Evolutionary conservation across 176 grass and related monocot genomes (phyloP).

Genomic region (Poa annua): DNA sequence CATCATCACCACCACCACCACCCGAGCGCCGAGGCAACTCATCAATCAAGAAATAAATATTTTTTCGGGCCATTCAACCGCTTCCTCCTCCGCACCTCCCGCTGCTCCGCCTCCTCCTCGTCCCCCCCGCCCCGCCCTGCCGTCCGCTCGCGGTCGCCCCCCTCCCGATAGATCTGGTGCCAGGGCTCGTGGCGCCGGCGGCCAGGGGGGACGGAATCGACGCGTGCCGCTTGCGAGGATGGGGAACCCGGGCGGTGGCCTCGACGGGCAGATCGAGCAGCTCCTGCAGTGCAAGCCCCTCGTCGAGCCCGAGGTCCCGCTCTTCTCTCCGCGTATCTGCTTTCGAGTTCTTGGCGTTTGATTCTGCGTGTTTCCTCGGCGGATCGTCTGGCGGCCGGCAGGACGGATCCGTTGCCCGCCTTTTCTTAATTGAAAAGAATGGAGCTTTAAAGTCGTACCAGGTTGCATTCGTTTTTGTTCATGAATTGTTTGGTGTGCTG

Average conservation of each 20-base stretch:
- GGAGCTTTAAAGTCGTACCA: not conserved
- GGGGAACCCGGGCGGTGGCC: conserved; percentile 50
- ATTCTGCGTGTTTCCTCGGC: not conserved
- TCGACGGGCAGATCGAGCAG: conserved; percentile 72
- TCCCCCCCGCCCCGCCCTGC: not conserved
- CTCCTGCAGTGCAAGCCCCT: conserved; percentile 73
- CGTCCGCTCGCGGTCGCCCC: conserved; percentile 1
- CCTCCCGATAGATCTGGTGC: conserved; percentile 35
- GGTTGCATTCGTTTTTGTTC: not conserved
- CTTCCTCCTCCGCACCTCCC: conserved; percentile 18
- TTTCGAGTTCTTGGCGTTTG: not conserved
- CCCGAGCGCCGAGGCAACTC: conserved; percentile 33
- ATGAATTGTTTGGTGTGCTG: not conserved
- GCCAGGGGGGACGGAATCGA: not conserved
- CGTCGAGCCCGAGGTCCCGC: conserved; percentile 58
- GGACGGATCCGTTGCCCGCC: conserved; percentile 1
- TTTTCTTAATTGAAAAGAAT: not conserved
- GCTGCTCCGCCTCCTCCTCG: conserved; percentile 27
- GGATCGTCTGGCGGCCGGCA: not conserved
- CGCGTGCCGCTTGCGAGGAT: conserved; percentile 2
- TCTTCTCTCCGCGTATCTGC: not conserved
- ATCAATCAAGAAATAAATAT: not conserved
- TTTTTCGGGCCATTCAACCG: not conserved
- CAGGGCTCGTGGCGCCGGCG: conserved; percentile 38
- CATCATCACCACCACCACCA: conserved; percentile 4